Percentiles rank a stretch among this genome's conserved stretches.
These are phyloP conservation scores for Penicillium simplicissimum DNA, from an alignment of 495 filamentous ascomycete species.

Conservation along the genomic window DNA sequence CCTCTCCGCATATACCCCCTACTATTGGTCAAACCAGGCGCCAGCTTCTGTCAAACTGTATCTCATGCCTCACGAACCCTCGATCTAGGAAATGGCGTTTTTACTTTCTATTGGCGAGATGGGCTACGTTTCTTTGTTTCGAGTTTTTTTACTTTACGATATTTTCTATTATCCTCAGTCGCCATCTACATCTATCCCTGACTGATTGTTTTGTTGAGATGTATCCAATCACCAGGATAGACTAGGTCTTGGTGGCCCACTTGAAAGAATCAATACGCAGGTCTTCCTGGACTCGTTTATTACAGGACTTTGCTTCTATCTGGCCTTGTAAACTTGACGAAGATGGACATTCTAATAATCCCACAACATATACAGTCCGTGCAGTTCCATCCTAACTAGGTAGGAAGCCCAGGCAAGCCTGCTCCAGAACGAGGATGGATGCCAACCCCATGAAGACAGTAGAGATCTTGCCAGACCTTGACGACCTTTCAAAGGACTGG, in stretches of 20 bases:
- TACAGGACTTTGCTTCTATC: not conserved
- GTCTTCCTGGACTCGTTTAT: conserved; percentile 3
- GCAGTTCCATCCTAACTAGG: too few species aligned
- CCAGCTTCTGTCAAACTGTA: conserved; percentile 22
- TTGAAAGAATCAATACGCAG: conserved; percentile 6
- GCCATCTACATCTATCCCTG: conserved; percentile 10
- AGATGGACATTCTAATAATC: too few species aligned
- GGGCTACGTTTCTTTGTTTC: conserved; percentile 13
- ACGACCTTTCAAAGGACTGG: too few species aligned
- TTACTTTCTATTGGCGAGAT: conserved; percentile 17
- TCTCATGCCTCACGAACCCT: conserved; percentile 34
- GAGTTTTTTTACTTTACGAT: conserved; percentile 14
- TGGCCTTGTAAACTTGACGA: not conserved
- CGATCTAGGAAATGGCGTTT: conserved; percentile 31
- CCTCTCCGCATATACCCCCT: conserved; percentile 11
- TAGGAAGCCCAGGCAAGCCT: too few species aligned
- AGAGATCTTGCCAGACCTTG: too few species aligned
- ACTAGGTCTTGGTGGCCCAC: not conserved
- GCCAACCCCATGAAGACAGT: too few species aligned
- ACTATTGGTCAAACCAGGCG: conserved; percentile 8
- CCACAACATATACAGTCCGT: too few species aligned
- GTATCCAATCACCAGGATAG: conserved; percentile 22
- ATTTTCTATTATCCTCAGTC: conserved; percentile 11
- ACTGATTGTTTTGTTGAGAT: conserved; percentile 16
- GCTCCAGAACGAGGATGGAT: too few species aligned